Evolutionary conservation across 352 stramenopile species (phyloP).

Genomic region (Halophytophthora polymorphica): DNA sequence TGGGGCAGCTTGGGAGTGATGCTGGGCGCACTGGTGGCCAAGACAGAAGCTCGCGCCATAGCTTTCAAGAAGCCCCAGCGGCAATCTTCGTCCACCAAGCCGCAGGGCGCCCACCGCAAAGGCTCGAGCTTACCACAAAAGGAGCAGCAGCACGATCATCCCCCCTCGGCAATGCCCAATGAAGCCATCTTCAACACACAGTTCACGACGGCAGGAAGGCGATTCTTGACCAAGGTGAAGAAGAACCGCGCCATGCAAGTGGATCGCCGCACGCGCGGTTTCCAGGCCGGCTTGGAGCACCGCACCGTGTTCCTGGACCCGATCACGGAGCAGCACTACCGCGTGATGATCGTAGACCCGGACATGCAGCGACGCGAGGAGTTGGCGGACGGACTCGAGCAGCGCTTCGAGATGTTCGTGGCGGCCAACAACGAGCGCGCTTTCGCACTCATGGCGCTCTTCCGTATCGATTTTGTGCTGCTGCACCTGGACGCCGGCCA

Average conservation of each 20-base stretch:
- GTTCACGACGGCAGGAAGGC: slow-evolving; percentile 62
- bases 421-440: slow-evolving; percentile 59
- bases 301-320: slow-evolving; percentile 45
- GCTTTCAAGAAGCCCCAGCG: no score
- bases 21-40: no score
- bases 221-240: slow-evolving; percentile 70
- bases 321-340: slow-evolving; percentile 59
- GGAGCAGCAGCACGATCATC: slow-evolving; percentile 4
- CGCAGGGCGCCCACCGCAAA: no score
- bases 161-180: slow-evolving; percentile 23
- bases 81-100: no score
- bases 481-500: slow-evolving; percentile 50
- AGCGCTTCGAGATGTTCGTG: slow-evolving; percentile 67
- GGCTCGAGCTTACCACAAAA: slow-evolving; percentile 3
- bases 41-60: no score
- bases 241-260: slow-evolving; percentile 77
- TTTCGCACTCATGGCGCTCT: slow-evolving; percentile 55
- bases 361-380: slow-evolving; percentile 64
- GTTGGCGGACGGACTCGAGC: slow-evolving; percentile 58
- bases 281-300: slow-evolving; percentile 48
- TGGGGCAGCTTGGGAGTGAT: no score
- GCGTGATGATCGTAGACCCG: slow-evolving; percentile 59
- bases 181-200: slow-evolving; percentile 82
- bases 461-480: slow-evolving; percentile 62
- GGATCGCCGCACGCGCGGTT: slow-evolving; percentile 59